Percentiles rank a stretch among this genome's conserved stretches.
These are phyloP conservation scores for Herpetomonas samuelpessoai DNA, from an alignment of 208 protist species.

Conservation along the genomic window DNA sequence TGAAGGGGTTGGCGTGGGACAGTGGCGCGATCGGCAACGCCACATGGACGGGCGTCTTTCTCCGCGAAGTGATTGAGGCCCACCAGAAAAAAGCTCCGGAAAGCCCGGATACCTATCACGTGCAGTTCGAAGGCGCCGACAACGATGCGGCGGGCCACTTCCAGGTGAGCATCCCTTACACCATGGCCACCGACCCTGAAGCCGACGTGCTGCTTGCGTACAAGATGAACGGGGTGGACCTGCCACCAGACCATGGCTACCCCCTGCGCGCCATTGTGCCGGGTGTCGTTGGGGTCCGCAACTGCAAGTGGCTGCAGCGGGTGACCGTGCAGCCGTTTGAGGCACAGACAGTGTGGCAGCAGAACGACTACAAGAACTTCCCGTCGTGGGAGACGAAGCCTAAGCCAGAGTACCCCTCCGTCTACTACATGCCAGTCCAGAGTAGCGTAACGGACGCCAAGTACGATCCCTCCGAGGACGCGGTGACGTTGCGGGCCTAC, in stretches of 20 bases:
- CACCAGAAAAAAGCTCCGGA: constrained; percentile 14
- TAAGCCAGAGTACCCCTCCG: constrained; percentile 26
- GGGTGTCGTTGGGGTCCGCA: constrained; percentile 64
- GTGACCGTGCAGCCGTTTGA: constrained; percentile 49
- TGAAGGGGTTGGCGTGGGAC: constrained; percentile 56
- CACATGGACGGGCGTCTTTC: constrained; percentile 52
- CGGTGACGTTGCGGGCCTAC: constrained; percentile 52
- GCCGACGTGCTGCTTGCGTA: constrained; percentile 79
- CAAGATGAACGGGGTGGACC: constrained; percentile 81
- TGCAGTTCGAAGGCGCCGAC: constrained; percentile 76
- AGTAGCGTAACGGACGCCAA: constrained; percentile 58
- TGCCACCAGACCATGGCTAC: constrained; percentile 77
- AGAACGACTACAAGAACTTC: constrained; percentile 87
- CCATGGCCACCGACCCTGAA: constrained; percentile 37
- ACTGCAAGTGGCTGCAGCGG: constrained; percentile 68
- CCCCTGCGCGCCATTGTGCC: constrained; percentile 82
- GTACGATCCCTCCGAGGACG: constrained; percentile 25
- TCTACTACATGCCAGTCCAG: constrained; percentile 81
- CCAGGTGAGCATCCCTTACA: constrained; percentile 60
- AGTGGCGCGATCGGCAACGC: constrained; percentile 59
- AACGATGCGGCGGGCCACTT: constrained; percentile 41
- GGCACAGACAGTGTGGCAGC: constrained; percentile 62
- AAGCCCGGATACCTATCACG: constrained; percentile 30
- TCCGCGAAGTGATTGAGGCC: constrained; percentile 51
- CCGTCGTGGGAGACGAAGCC: constrained; percentile 49